Base-by-base conservation (phyloP, 1,284 basidiomycete species). In the Apiotrichum sp. region DNA sequence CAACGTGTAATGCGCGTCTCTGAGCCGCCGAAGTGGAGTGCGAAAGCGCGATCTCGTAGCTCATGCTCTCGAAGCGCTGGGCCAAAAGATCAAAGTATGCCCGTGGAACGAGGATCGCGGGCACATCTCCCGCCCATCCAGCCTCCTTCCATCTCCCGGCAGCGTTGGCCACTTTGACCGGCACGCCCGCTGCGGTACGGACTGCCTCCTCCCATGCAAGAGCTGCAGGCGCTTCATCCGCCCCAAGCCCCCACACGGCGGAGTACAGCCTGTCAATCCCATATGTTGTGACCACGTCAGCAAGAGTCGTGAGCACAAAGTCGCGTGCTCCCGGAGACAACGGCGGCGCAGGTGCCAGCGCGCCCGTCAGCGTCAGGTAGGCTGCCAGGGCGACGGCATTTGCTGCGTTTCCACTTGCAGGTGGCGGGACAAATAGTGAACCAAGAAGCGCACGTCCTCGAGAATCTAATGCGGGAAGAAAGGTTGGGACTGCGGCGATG, bases 261-360 rank as follows among this genome's bases (percentile, higher is more conserved):
- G 29, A 29, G 67, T 86, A 83, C 16, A 91, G 69, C 42, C 84
- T 78, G 62, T 88, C 85, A 47, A 92, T 73, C 5, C 87, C 81
- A 67, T 88, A 91, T 36, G 81, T 76, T 46, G 69, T 74, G 3
- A 79, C 67, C 7, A 93, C 77, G 22, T 73, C 77, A n/a, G 75
- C 77, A 16, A 93, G 77, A 0, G 87, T 60, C 2, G 57, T 16
- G 5, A 75, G 56, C 3, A 69, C 48, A 56, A 70, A 67, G 1
- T 56, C 50, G 22, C 74, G 53, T 8, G 69, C 56, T 0, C 64
- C 56, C 5, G 69, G 51, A 1, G 57, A 47, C 0, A 53, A n/a
- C 11, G 61, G 38, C 16, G 56, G 49, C 16, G 52, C 6, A 9
- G 59, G 52, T 1, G 62, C 62, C 0, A 74, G 59, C n/a, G 59